Evolutionary conservation across 495 filamentous ascomycete species (phyloP).

Genomic region (Aspergillus heteromorphus): DNA sequence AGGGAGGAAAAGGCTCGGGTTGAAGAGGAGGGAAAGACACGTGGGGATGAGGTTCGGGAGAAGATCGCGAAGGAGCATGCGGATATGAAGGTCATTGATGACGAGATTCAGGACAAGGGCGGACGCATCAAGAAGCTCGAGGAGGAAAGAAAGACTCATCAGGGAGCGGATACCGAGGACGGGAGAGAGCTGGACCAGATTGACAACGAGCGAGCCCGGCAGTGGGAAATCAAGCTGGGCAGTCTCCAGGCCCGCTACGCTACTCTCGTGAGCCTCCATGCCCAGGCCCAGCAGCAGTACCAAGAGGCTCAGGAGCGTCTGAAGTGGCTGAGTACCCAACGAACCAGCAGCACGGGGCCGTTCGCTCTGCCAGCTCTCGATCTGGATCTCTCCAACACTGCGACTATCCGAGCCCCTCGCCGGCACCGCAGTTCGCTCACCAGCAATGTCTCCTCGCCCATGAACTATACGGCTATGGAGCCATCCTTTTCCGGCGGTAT

Average conservation of each 20-base stretch:
- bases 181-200: conserved; percentile 45
- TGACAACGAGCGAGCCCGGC: conserved; percentile 53
- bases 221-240: conserved; percentile 47
- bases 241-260: conserved; percentile 49
- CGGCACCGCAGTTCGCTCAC: conserved; percentile 45
- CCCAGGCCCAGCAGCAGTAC: conserved; percentile 46
- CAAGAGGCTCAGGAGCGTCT: conserved; percentile 49
- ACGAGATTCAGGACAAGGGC: conserved; percentile 57
- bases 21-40: conserved; percentile 38
- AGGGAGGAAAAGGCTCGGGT: conserved; percentile 42
- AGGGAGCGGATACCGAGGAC: conserved; percentile 45
- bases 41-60: conserved; percentile 45
- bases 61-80: conserved; percentile 48
- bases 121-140: conserved; percentile 59
- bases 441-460: conserved; percentile 44
- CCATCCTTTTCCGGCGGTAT: conserved; percentile 32
- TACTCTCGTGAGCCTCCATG: conserved; percentile 41
- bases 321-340: conserved; percentile 44
- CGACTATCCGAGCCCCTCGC: conserved; percentile 42
- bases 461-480: conserved; percentile 38
- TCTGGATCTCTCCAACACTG: conserved; percentile 33
- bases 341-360: conserved; percentile 35
- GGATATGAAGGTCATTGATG: conserved; percentile 53
- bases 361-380: conserved; percentile 43
- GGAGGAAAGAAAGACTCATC: conserved; percentile 46